Evolutionary conservation across 1,139 yeast species (phyloP).

Genomic region (Eremothecium coryli): DNA sequence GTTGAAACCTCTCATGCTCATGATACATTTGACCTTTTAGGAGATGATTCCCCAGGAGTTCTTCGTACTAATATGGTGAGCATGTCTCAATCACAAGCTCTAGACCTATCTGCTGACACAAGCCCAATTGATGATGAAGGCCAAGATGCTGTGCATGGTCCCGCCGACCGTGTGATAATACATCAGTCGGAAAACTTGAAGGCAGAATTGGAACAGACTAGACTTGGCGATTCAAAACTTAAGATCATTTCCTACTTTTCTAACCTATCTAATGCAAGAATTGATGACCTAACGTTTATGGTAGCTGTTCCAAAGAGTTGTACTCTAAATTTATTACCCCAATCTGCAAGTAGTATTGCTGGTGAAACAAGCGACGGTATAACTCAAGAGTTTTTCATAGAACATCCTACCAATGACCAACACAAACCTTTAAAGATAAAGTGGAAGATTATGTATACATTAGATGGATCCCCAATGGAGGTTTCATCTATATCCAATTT

Average conservation of each 20-base stretch:
- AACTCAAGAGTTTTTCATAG: constrained; percentile 35
- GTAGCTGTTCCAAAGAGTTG: constrained; percentile 78
- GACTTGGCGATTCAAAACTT: constrained; percentile 34
- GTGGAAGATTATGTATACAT: constrained; percentile 62
- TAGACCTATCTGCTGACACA: constrained; percentile 2
- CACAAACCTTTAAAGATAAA: constrained; percentile 53
- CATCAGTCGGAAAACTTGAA: constrained; percentile 43
- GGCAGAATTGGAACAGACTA: constrained; percentile 42
- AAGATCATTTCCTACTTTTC: constrained; percentile 41
- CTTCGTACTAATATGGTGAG: constrained; percentile 6
- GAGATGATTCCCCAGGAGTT: constrained; percentile 13
- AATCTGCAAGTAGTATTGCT: constrained; percentile 48
- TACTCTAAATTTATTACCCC: constrained; percentile 58
- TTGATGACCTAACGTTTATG: constrained; percentile 52
- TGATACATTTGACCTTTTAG: constrained; percentile 10
- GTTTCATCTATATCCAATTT: constrained; percentile 49
- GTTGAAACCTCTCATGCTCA: constrained; percentile 22
- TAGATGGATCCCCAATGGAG: constrained; percentile 40
- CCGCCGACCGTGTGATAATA: constrained; percentile 27
- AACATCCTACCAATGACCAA: constrained; percentile 36
- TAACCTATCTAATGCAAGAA: constrained; percentile 39
- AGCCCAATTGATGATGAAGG: neutral
- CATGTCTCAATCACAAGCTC: constrained; percentile 9
- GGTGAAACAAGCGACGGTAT: constrained; percentile 48
- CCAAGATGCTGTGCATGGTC: constrained; percentile 2